Evolutionary conservation across 2,329 filamentous ascomycete species (phyloP).

Genomic region (Parastagonospora avenae): DNA sequence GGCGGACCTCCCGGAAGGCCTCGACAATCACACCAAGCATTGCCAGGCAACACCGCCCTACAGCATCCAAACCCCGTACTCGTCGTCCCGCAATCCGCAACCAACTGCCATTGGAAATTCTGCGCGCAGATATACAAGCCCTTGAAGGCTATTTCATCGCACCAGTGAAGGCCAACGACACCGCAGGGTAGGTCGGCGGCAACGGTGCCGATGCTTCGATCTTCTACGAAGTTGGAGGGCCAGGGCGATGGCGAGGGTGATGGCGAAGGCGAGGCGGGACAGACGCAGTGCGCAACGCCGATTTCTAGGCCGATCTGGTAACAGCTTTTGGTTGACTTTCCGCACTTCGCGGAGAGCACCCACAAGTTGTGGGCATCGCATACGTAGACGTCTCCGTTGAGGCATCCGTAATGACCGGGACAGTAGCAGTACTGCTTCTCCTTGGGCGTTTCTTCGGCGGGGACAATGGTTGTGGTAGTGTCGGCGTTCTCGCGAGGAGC

Average conservation of each 20-base stretch:
- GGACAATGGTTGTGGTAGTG: no score
- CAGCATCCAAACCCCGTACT: background rate
- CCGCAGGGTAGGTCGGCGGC: background rate
- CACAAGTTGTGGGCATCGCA: background rate
- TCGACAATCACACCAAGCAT: background rate
- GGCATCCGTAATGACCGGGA: no score
- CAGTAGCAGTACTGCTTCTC: no score
- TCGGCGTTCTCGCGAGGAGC: no score
- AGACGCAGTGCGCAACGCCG: no score
- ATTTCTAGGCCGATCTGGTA: background rate
- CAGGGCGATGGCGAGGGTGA: no score
- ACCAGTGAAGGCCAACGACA: background rate
- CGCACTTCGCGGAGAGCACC: background rate
- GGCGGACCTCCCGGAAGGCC: background rate
- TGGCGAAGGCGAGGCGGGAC: no score
- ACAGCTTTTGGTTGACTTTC: background rate
- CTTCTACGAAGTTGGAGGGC: background rate
- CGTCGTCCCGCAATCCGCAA: constrained; percentile 1
- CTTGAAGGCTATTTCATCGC: background rate
- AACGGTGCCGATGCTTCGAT: background rate
- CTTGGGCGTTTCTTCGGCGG: no score
- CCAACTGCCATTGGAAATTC: background rate
- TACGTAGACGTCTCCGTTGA: background rate
- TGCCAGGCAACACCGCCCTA: background rate
- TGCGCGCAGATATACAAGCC: background rate